Percentiles rank a stretch among this genome's conserved stretches.
phyloP scores from a whole-genome alignment of 176 grass and related monocot genomes.

The Stipa capillata region DNA sequence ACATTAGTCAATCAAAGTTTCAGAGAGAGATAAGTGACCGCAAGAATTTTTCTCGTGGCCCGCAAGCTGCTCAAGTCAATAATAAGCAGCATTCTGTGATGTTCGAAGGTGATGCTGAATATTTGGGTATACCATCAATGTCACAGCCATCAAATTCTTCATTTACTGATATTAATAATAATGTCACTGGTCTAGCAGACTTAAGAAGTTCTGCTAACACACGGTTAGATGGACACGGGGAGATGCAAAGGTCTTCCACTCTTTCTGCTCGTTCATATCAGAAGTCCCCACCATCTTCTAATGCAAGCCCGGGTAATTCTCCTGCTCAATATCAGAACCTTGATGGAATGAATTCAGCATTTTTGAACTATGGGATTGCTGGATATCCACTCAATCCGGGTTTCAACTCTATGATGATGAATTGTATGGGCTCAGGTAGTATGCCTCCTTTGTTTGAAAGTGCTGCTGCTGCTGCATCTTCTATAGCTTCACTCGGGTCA shows the following conservation, averaged over 20 bases:
- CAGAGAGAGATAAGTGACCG: constrained; percentile 48
- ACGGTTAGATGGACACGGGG: constrained; percentile 27
- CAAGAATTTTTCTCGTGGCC: constrained; percentile 40
- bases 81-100: constrained; percentile 39
- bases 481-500: constrained; percentile 28
- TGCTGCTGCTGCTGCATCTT: constrained; percentile 43
- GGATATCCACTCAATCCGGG: constrained; percentile 44
- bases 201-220: constrained; percentile 38
- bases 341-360: constrained; percentile 47
- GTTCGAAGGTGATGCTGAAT: constrained; percentile 45
- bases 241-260: constrained; percentile 33
- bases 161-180: constrained; percentile 41
- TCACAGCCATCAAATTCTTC: constrained; percentile 46
- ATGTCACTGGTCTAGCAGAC: constrained; percentile 22
- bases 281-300: constrained; percentile 55
- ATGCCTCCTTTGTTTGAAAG: constrained; percentile 49
- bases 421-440: constrained; percentile 36
- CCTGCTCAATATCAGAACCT: constrained; percentile 64
- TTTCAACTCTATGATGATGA: constrained; percentile 52
- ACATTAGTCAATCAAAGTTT: constrained; percentile 28
- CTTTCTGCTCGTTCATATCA: constrained; percentile 46
- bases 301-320: constrained; percentile 58
- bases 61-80: constrained; percentile 33
- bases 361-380: constrained; percentile 51
- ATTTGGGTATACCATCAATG: constrained; percentile 37